A percentile compares a stretch with the other conserved stretches of the same genome.
Evolutionary conservation across 108 stramenopile species (phyloP).

Genomic region (Nitzschia inconspicua): DNA sequence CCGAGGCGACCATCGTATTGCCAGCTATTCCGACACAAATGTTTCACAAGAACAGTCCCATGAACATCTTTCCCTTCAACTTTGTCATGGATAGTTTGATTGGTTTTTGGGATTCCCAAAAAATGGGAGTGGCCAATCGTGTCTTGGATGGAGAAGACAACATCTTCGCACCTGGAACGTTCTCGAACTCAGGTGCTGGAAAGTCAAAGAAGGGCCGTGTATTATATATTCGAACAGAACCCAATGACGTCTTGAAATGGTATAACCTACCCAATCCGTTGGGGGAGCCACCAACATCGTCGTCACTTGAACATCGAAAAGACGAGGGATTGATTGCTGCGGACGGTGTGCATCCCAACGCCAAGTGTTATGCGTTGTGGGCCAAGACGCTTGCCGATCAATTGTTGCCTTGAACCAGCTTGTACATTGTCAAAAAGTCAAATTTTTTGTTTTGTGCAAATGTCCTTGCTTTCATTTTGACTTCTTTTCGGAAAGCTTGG

Average conservation of each 20-base stretch:
- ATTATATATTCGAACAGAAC: conserved; percentile 42
- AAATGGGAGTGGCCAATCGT: conserved; percentile 42
- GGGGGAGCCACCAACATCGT: no score
- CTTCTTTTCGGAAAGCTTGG: no score
- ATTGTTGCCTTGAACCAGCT: neutral
- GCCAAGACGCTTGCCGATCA: conserved; percentile 16
- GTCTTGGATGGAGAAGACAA: no score
- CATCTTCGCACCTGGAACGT: no score
- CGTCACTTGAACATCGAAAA: conserved; percentile 5
- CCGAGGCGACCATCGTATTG: conserved; percentile 41
- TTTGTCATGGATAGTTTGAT: conserved; percentile 55
- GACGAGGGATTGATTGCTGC: conserved; percentile 27
- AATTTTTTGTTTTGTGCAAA: no score
- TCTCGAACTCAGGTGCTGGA: no score
- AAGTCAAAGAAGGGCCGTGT: no score
- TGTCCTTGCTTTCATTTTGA: no score
- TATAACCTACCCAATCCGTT: conserved; percentile 25
- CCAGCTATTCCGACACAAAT: conserved; percentile 60
- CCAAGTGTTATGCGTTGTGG: conserved; percentile 52
- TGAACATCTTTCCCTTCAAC: conserved; percentile 62
- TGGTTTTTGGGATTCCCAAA: conserved; percentile 64
- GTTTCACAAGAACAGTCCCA: conserved; percentile 54
- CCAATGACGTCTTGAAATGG: conserved; percentile 47
- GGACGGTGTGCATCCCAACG: conserved; percentile 72
- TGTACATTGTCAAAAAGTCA: neutral